Percentiles rank a stretch among this genome's conserved stretches.
phyloP scores from a whole-genome alignment of 1,284 basidiomycete species.

The Trametes polyzona region DNA sequence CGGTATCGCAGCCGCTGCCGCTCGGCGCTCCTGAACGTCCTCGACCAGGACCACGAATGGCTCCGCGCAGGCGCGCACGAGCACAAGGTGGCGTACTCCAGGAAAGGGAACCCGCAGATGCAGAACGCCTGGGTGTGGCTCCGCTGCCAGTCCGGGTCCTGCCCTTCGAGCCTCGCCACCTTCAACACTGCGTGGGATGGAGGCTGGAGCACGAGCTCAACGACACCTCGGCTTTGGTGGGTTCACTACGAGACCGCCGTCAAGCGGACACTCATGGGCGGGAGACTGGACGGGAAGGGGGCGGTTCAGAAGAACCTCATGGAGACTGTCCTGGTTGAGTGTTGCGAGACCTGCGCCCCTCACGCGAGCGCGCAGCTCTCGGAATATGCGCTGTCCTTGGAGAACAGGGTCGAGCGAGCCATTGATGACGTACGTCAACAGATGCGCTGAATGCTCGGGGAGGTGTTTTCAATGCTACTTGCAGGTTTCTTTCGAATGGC shows the following conservation, averaged over 20 bases:
- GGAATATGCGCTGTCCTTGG: background rate
- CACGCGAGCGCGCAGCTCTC: background rate
- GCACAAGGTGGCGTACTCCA: background rate
- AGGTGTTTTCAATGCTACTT: background rate
- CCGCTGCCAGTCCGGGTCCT: background rate
- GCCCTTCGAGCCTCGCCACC: background rate
- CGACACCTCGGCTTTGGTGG: background rate
- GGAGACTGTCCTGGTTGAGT: background rate
- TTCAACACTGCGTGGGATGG: background rate
- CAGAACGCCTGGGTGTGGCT: background rate
- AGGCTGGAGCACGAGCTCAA: too few relatives aligned
- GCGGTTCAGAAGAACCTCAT: background rate
- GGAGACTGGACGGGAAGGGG: background rate
- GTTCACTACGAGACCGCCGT: background rate
- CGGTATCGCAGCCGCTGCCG: background rate
- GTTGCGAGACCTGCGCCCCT: background rate
- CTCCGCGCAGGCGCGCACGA: background rate
- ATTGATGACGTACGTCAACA: background rate
- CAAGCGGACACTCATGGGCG: background rate
- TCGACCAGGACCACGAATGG: background rate
- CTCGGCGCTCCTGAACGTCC: background rate
- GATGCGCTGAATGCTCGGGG: background rate
- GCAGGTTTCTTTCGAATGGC: background rate
- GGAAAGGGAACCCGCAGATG: background rate
- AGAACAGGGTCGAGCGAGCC: constrained; percentile 1